These are phyloP conservation scores for Wickerhamiella sorbophila DNA, from an alignment of 805 yeast genomes.

Conservation along the genomic window DNA sequence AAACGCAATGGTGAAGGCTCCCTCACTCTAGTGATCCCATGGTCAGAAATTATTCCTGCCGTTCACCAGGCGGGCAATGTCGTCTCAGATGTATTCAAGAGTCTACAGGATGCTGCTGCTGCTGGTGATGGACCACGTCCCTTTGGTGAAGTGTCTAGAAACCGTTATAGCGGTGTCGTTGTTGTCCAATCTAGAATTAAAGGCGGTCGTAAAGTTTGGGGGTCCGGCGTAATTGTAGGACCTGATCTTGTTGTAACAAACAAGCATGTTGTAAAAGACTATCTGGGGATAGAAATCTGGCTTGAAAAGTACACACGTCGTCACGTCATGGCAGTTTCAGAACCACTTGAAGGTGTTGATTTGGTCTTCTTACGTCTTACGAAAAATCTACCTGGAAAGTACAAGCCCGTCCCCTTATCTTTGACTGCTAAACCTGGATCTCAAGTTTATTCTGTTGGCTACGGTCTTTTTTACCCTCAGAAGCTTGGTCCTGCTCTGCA, in stretches of 20 bases:
- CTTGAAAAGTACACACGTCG: slow-evolving; percentile 7
- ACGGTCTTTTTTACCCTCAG: slow-evolving; percentile 23
- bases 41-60: slow-evolving; percentile 14
- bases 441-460: slow-evolving; percentile 22
- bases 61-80: neutral
- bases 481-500: slow-evolving; percentile 11
- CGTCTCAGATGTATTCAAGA: neutral
- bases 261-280: slow-evolving; percentile 21
- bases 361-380: slow-evolving; percentile 19
- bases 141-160: neutral
- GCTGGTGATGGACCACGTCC: slow-evolving; percentile 1
- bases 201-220: slow-evolving; percentile 23
- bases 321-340: slow-evolving; percentile 9
- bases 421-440: slow-evolving; percentile 12
- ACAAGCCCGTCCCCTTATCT: slow-evolving; percentile 14
- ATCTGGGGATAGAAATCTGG: slow-evolving; percentile 7
- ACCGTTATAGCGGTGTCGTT: slow-evolving; percentile 11
- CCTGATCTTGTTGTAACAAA: slow-evolving; percentile 22
- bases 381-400: slow-evolving; percentile 5
- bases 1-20: slow-evolving; percentile 24
- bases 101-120: slow-evolving; percentile 1
- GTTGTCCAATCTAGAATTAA: slow-evolving; percentile 9
- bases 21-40: slow-evolving; percentile 21
- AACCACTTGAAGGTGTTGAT: slow-evolving; percentile 23
- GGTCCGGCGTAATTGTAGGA: slow-evolving; percentile 25